Base-by-base conservation (phyloP, 73 alveolate genomes). In the Stentor coeruleus region DNA sequence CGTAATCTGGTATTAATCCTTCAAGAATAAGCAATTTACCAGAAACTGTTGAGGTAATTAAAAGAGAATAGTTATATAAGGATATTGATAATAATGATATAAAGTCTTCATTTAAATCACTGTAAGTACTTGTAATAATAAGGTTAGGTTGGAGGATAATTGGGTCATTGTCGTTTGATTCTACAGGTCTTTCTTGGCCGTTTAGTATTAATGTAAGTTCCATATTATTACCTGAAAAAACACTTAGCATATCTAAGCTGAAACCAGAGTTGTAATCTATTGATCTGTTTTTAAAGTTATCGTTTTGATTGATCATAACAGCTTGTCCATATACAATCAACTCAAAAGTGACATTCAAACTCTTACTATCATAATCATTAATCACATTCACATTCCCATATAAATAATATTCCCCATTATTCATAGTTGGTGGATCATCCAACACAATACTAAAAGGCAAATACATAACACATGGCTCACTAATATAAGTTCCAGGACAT, bases 261-360 rank as follows among this genome's bases (percentile, higher is more conserved):
- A 49, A 6, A 6, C 6, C 20, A 6, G 28, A 20, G 20, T 49
- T 20, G 20, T 49, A 49, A 49, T 49, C 20, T 20, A 49, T 49
- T 49, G 6, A 11, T 20, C 20, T 6, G 20, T 11, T 11, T 20
- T 49, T 49, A 6, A 49, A 49, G 20, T 49, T 11, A 49, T 11
- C 66, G 28, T 49, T 20, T 11, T 49, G 6, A 6, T 6, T 20
- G 28, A 49, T 49, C 66, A 11, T 6, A 49, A 49, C 66, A 49
- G 20, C 66, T 49, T 49, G 66, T 49, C 66, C 66, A 49, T 49
- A 49, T 11, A 49, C 66, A 49, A 49, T 49, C 66, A 49, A 49
- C 66, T 49, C 20, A 11, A 49, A 49, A 49, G 20, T 20, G 20
- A 49, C 66, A 49, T 49, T 20, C 6, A 49, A 49, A 49, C 66